These are phyloP conservation scores for Fraxinus sp. DNA, from an alignment of 305 asterid species.

Conservation along the genomic window DNA sequence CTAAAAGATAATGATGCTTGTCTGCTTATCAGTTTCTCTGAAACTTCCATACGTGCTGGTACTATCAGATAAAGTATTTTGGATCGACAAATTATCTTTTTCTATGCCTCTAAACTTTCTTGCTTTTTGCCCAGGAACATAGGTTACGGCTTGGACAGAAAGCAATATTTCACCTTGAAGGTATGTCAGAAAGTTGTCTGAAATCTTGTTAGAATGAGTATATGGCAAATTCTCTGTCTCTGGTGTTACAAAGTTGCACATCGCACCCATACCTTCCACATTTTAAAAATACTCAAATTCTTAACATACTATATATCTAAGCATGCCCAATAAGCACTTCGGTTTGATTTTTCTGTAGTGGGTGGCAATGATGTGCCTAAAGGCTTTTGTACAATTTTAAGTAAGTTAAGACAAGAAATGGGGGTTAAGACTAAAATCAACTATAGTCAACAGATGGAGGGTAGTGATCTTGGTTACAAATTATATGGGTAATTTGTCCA, in stretches of 20 bases:
- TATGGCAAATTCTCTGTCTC: neutral
- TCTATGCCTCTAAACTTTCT: slow-evolving; percentile 2
- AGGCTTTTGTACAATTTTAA: neutral
- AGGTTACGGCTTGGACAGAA: slow-evolving; percentile 92
- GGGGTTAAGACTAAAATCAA: neutral
- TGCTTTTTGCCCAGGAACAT: slow-evolving; percentile 62
- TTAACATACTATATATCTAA: neutral
- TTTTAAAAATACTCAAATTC: neutral
- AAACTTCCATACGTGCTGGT: neutral
- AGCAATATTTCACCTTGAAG: slow-evolving; percentile 98
- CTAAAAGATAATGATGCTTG: neutral
- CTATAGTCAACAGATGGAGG: neutral
- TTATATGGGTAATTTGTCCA: neutral
- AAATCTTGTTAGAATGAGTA: neutral
- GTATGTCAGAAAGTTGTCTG: slow-evolving; percentile 34
- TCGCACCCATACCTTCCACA: neutral
- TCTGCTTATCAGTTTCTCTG: neutral
- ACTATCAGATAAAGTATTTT: neutral
- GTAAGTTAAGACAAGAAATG: neutral
- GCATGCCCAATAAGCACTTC: neutral
- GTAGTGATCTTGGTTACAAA: neutral
- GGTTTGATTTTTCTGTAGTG: neutral
- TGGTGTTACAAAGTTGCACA: neutral
- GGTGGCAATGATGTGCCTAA: neutral
- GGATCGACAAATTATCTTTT: neutral